Conservation (phyloP, 2,329 filamentous ascomycete species). For the Triangularia setosa region DNA sequence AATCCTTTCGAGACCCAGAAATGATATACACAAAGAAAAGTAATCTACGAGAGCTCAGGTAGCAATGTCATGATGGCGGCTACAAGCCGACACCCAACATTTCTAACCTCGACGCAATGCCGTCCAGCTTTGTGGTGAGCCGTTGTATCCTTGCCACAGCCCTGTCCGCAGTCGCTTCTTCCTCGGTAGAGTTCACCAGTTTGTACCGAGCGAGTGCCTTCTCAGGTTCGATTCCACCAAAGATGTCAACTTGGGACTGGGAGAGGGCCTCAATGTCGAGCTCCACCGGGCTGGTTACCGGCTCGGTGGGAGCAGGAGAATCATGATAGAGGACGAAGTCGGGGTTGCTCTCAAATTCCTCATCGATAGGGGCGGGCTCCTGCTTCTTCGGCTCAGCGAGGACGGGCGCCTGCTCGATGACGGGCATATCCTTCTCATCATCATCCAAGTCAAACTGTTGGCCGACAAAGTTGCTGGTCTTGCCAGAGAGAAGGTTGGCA, state of each 20-base stretch:
- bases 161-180: slow-evolving; percentile 41
- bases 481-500: slow-evolving; percentile 64
- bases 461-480: slow-evolving; percentile 55
- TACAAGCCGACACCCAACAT: slow-evolving; percentile 32
- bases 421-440: slow-evolving; percentile 54
- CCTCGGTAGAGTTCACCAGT: slow-evolving; percentile 56
- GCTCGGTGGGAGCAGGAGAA: slow-evolving; percentile 33
- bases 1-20: background rate
- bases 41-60: background rate
- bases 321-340: slow-evolving; percentile 59
- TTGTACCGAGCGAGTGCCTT: slow-evolving; percentile 62
- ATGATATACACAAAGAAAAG: background rate
- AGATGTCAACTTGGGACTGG: slow-evolving; percentile 36
- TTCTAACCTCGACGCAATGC: slow-evolving; percentile 36
- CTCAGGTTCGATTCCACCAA: slow-evolving; percentile 55
- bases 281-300: slow-evolving; percentile 31
- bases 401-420: slow-evolving; percentile 45
- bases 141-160: slow-evolving; percentile 49
- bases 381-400: slow-evolving; percentile 30
- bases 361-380: slow-evolving; percentile 37
- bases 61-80: background rate
- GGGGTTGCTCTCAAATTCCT: slow-evolving; percentile 60
- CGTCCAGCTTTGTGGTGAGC: slow-evolving; percentile 41
- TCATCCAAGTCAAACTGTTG: slow-evolving; percentile 40
- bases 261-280: slow-evolving; percentile 42